These are phyloP conservation scores for Thraustochytrium striatum DNA, from an alignment of 352 stramenopile species.

Conservation along the genomic window DNA sequence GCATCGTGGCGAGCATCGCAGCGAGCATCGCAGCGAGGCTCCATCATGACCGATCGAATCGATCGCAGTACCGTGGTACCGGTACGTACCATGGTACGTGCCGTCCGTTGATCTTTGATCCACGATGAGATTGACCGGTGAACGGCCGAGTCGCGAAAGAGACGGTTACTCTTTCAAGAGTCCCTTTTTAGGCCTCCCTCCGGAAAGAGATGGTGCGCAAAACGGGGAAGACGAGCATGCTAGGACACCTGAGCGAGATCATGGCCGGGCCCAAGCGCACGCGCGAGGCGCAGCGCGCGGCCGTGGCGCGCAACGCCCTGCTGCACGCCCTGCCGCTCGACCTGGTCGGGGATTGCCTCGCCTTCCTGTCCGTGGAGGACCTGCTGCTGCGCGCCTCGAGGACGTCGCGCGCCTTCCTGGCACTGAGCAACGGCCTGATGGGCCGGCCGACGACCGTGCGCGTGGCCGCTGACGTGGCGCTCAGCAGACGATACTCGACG, in stretches of 20 bases:
- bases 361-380: constrained; percentile 23
- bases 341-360: constrained; percentile 8
- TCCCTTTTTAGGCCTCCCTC: too few relatives aligned
- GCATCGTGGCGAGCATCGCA: too few relatives aligned
- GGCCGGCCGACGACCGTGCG: neutral
- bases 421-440: constrained; percentile 6
- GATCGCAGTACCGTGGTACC: too few relatives aligned
- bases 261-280: neutral
- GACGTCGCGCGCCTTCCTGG: neutral
- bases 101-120: too few relatives aligned
- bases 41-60: too few relatives aligned
- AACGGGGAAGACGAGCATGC: neutral
- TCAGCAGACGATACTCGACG: neutral
- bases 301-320: neutral
- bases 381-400: neutral
- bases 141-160: too few relatives aligned
- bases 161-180: too few relatives aligned
- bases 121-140: too few relatives aligned
- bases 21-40: too few relatives aligned
- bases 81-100: too few relatives aligned
- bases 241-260: neutral
- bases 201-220: neutral
- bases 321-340: neutral
- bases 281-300: neutral
- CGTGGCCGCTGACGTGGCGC: neutral